phyloP scores from a whole-genome alignment of 2,329 filamentous ascomycete species.

The Botrytis aclada region DNA sequence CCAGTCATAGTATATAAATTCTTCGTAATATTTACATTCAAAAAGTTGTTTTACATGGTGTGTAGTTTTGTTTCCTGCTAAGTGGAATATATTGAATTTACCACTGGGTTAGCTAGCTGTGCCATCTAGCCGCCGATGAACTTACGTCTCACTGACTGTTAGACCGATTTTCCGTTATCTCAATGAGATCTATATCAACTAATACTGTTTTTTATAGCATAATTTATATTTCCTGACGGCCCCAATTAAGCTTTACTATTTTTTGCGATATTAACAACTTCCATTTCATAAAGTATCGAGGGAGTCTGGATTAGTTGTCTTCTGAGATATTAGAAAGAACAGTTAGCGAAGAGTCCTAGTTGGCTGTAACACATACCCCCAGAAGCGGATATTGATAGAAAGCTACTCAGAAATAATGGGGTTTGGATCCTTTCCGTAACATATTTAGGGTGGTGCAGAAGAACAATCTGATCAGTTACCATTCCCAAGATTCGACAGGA shows the following conservation, averaged over 20 bases:
- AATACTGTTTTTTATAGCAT: not conserved
- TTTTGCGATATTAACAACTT: not conserved
- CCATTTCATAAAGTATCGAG: not conserved
- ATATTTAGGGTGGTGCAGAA: not conserved
- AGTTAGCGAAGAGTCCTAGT: not conserved
- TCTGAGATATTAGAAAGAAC: not conserved
- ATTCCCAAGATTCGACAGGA: not conserved
- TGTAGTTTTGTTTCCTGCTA: not conserved
- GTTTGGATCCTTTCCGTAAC: not conserved
- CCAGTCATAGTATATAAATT: not conserved
- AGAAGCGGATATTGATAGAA: not conserved
- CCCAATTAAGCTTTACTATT: too few species aligned
- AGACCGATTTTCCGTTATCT: too few species aligned
- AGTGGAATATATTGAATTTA: not conserved
- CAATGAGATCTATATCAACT: too few species aligned
- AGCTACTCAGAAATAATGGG: not conserved
- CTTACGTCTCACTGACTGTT: not conserved
- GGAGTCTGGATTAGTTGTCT: not conserved
- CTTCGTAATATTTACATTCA: not conserved
- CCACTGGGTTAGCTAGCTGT: not conserved
- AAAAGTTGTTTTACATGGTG: not conserved
- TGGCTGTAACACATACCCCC: not conserved
- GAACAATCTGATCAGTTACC: not conserved
- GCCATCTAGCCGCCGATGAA: not conserved
- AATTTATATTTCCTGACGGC: not conserved